phyloP scores from a whole-genome alignment of 805 yeast genomes.

The Candida tammaniensis region DNA sequence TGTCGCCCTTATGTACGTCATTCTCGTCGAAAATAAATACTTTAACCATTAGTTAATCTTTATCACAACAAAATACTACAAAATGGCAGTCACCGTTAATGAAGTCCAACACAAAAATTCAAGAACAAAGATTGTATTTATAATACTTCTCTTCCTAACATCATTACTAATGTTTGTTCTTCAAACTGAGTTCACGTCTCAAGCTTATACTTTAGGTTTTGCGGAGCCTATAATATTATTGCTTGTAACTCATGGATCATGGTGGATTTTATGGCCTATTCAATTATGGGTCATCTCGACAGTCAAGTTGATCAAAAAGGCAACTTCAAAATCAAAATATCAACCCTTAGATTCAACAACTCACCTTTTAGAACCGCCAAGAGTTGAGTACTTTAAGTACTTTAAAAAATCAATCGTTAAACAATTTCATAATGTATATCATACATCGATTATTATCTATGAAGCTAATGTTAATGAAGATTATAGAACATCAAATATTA shows the following conservation, averaged over 20 bases:
- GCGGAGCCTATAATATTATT: slow-evolving; percentile 67
- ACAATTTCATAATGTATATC: slow-evolving; percentile 44
- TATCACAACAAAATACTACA: too few relatives aligned
- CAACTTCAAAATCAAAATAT: slow-evolving; percentile 2
- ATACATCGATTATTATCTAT: slow-evolving; percentile 41
- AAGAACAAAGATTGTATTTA: slow-evolving; percentile 35
- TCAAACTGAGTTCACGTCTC: slow-evolving; percentile 79
- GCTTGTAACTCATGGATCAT: slow-evolving; percentile 72
- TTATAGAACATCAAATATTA: slow-evolving; percentile 28
- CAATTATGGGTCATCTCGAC: slow-evolving; percentile 48
- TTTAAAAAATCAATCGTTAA: slow-evolving; percentile 37
- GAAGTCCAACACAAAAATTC: slow-evolving; percentile 22
- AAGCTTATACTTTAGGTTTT: slow-evolving; percentile 57
- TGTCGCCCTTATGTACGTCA: too few relatives aligned
- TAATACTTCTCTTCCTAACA: slow-evolving; percentile 29
- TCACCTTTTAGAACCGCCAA: slow-evolving; percentile 9
- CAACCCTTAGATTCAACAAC: slow-evolving; percentile 10
- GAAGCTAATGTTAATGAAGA: slow-evolving; percentile 39
- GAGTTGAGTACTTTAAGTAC: slow-evolving; percentile 20
- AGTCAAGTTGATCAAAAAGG: slow-evolving; percentile 2
- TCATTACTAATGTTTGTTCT: slow-evolving; percentile 58
- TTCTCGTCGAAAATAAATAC: slow-evolving; percentile 2
- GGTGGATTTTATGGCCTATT: slow-evolving; percentile 71
- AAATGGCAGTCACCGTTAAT: slow-evolving; percentile 9
- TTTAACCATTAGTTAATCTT: too few relatives aligned